Conservation (phyloP, 371 early-diverging fungal species). For the Mitosporidium daphniae region DNA sequence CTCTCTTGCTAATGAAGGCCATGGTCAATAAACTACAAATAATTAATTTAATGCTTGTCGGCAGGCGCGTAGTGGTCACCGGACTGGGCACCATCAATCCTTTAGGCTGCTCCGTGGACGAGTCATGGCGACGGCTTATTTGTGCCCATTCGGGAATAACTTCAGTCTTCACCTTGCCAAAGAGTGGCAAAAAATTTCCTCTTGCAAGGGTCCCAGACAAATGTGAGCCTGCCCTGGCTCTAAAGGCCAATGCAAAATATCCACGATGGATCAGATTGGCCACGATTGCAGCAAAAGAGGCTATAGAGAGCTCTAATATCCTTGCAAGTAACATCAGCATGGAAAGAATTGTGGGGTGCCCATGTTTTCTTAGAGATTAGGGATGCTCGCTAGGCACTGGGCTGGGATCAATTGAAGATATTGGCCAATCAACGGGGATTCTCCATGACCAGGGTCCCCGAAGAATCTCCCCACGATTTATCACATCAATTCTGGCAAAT, state of each 20-base stretch:
- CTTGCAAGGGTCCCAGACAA: too few species aligned
- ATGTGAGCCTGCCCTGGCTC: too few species aligned
- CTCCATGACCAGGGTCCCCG: constrained; percentile 16
- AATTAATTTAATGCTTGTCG: too few species aligned
- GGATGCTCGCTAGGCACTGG: constrained; percentile 63
- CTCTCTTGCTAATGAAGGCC: too few species aligned
- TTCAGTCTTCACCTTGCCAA: constrained; percentile 22
- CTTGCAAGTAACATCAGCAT: too few species aligned
- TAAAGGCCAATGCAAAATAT: too few species aligned
- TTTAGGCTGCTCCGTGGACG: constrained; percentile 28
- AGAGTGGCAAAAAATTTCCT: too few species aligned
- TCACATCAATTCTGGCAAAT: constrained; percentile 49
- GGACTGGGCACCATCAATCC: constrained; percentile 73
- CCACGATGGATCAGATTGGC: too few species aligned
- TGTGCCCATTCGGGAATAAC: constrained; percentile 30
- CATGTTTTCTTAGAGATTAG: constrained; percentile 7
- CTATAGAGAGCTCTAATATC: too few species aligned
- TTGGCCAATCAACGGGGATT: background rate
- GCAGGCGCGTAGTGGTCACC: constrained; percentile 63
- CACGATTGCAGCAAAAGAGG: too few species aligned
- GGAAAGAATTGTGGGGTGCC: constrained; percentile 20
- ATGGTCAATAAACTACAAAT: too few species aligned
- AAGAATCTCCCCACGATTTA: constrained; percentile 48
- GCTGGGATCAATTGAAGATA: constrained; percentile 50
- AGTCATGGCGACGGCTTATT: constrained; percentile 28